A percentile compares a stretch with the other conserved stretches of the same genome.
Evolutionary conservation across 352 stramenopile genomes (phyloP).

Genomic region (Phytophthora hybrid): DNA sequence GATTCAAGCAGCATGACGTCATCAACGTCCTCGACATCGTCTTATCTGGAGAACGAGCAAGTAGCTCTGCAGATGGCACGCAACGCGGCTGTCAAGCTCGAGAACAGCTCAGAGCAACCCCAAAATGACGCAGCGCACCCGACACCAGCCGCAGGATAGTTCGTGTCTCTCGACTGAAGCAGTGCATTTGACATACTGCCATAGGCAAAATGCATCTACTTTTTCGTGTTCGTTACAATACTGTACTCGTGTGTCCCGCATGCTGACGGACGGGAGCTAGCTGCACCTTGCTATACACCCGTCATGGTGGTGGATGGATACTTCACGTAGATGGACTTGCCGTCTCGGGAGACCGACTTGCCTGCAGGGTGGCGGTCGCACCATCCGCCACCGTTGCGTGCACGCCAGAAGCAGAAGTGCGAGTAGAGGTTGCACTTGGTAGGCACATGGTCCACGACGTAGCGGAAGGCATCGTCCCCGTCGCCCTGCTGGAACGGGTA

Average conservation of each 20-base stretch:
- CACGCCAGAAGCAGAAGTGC: constrained; percentile 77
- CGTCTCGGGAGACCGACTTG: constrained; percentile 55
- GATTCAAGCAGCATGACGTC: constrained; percentile 26
- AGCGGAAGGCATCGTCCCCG: constrained; percentile 74
- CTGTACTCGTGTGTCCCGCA: constrained; percentile 16
- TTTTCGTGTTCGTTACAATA: constrained; percentile 27
- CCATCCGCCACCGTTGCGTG: constrained; percentile 81
- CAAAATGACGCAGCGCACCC: constrained; percentile 14
- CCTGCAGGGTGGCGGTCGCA: constrained; percentile 71
- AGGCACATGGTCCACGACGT: constrained; percentile 82
- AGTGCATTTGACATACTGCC: background rate
- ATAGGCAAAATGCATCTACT: constrained; percentile 33
- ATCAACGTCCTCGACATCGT: constrained; percentile 26
- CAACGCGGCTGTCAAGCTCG: constrained; percentile 22
- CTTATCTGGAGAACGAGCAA: constrained; percentile 30
- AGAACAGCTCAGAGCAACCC: constrained; percentile 20
- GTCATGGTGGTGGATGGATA: constrained; percentile 27
- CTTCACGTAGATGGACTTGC: constrained; percentile 74
- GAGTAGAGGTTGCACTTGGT: constrained; percentile 92
- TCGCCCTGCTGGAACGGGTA: constrained; percentile 83
- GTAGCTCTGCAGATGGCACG: constrained; percentile 35
- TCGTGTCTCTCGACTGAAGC: constrained; percentile 3
- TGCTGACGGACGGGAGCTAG: background rate
- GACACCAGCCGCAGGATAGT: constrained; percentile 32
- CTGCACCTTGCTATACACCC: constrained; percentile 20